A percentile compares a stretch with the other conserved stretches of the same genome.
phyloP scores from a whole-genome alignment of 805 yeast species.

The Wickerhamiella alocasiicola region DNA sequence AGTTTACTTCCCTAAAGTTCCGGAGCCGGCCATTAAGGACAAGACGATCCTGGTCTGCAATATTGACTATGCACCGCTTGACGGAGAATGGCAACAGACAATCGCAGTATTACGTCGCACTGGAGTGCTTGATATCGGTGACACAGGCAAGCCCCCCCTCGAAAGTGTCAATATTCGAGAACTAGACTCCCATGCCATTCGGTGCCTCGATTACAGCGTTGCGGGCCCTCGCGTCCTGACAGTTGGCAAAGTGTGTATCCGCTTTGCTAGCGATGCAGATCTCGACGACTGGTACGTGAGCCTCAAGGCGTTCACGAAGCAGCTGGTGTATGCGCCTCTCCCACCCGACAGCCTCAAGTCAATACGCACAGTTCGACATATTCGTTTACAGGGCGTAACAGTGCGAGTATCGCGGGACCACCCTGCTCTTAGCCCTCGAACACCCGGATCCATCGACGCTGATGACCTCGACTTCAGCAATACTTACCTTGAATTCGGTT shows the following conservation, averaged over 20 bases:
- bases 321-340: slow-evolving; percentile 18
- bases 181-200: slow-evolving; percentile 12
- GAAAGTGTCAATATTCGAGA: slow-evolving; percentile 12
- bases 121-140: slow-evolving; percentile 17
- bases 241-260: slow-evolving; percentile 20
- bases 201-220: slow-evolving; percentile 17
- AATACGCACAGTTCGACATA: slow-evolving; percentile 13
- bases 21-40: slow-evolving; percentile 6
- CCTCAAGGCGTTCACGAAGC: slow-evolving; percentile 20
- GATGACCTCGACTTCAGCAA: slow-evolving; percentile 18
- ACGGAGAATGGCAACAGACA: slow-evolving; percentile 15
- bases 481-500: slow-evolving; percentile 52
- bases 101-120: slow-evolving; percentile 15
- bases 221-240: slow-evolving; percentile 17
- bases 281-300: slow-evolving; percentile 27
- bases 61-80: slow-evolving; percentile 14
- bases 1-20: slow-evolving; percentile 17
- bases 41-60: slow-evolving; percentile 17
- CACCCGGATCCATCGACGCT: slow-evolving; percentile 8
- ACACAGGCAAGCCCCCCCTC: slow-evolving; percentile 10
- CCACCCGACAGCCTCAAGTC: slow-evolving; percentile 14
- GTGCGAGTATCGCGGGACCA: slow-evolving; percentile 5
- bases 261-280: slow-evolving; percentile 21
- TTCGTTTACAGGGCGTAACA: slow-evolving; percentile 9
- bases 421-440: slow-evolving; percentile 9